These are phyloP conservation scores for Pelagophyceae sp. DNA, from an alignment of 352 stramenopile species.

Conservation along the genomic window DNA sequence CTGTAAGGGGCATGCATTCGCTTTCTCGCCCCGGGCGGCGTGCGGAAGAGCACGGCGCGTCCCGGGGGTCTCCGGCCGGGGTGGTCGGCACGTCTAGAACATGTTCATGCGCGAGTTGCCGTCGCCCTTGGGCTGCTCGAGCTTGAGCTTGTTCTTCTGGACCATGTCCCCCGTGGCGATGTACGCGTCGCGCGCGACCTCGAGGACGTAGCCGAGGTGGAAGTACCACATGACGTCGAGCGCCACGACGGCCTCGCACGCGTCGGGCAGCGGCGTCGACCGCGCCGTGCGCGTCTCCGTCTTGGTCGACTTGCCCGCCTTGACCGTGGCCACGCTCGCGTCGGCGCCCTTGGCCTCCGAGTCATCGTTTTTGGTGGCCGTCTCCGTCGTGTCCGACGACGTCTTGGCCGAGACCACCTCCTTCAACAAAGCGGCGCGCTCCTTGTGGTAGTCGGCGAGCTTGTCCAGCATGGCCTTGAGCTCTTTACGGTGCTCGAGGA, in stretches of 20 bases:
- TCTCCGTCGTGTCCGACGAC: conserved; percentile 23
- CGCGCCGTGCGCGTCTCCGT: conserved; percentile 23
- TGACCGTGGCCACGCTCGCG: conserved; percentile 25
- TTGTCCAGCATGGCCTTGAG: conserved; percentile 39
- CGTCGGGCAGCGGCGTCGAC: conserved; percentile 20
- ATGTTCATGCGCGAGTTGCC: conserved; percentile 26
- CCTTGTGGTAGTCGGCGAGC: conserved; percentile 43
- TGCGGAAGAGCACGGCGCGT: no score
- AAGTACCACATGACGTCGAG: conserved; percentile 43
- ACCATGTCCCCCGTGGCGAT: conserved; percentile 43
- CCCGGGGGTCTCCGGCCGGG: no score
- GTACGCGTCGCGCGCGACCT: conserved; percentile 34
- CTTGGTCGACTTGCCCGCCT: conserved; percentile 18
- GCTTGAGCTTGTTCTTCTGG: conserved; percentile 53
- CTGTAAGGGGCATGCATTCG: no score
- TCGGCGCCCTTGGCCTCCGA: conserved; percentile 13
- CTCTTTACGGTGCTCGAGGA: conserved; percentile 38
- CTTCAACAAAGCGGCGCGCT: conserved; percentile 41
- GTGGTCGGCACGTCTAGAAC: conserved; percentile 24
- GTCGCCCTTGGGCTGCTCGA: conserved; percentile 46
- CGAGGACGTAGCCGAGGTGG: conserved; percentile 35
- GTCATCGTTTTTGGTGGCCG: conserved; percentile 27
- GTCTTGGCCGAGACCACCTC: conserved; percentile 37
- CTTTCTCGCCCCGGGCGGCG: no score
- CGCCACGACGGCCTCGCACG: conserved; percentile 34